Base-by-base conservation (phyloP, 2,329 filamentous ascomycete genomes). In the Penicillium sp. region DNA sequence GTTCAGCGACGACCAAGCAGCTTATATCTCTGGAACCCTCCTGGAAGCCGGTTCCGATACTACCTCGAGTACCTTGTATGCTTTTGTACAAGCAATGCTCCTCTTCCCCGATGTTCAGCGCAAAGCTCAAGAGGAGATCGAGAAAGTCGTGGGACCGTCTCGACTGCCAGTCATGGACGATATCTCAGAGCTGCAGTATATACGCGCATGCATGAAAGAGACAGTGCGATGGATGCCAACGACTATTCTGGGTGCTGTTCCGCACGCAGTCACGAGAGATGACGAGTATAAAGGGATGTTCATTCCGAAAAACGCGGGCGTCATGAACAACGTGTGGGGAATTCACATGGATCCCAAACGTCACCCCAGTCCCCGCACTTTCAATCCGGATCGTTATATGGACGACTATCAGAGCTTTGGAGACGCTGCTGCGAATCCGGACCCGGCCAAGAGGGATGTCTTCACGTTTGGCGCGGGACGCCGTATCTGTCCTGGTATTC, bases 401-500 rank as follows among this genome's bases (percentile, higher is more conserved):
- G 54, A 62, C 54, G 49, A 69, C 65, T 10, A 71, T 73, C 42
- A 66, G 58, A 40, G 69, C 66, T 14, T 67, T 44, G 72, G 73
- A 21, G 70, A 74, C 41, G 64, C 71, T 3, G 65, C 66, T 5
- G 58, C 56, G 0, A 70, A 76, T 21, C 56, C 72, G 0, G 74
- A 78, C 48, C 66, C 69, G 0, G 66, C 69, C 1, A 73, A 81
- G 61, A 73, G 81, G 13, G 81, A 83, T 45, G 76, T 80, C 8
- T 84, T 81, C 64, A 76, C 74, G 0, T 86, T 83, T 50, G 83
- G 83, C 18, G 79, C 78, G 8, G 83, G 83, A 1, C 73, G 83
- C 5, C 74, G 83, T 22, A 76, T 85, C 41, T 87, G 84, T 64
- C 82, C 79, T 3, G 84, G 83, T 0, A 80, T 82, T 29, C 79